Percentiles rank a stretch among this genome's conserved stretches.
phyloP scores from a whole-genome alignment of 208 protist genomes.

The Angomonas deanei region DNA sequence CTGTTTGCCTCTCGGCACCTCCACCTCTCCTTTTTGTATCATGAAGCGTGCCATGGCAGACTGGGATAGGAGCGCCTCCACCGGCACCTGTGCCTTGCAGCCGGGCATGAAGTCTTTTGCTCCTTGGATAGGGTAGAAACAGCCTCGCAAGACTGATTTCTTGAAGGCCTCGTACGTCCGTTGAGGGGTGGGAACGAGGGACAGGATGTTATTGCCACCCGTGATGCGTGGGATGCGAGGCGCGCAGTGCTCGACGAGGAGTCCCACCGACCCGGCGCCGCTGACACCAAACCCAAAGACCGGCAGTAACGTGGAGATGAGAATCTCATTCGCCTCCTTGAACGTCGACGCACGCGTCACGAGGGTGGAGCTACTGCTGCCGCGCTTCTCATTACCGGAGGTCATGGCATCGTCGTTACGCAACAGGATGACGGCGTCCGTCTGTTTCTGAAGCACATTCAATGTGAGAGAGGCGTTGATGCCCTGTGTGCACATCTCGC shows the following conservation, averaged over 20 bases:
- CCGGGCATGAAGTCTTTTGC: constrained; percentile 55
- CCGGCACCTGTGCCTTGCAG: constrained; percentile 39
- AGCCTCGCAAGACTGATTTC: constrained; percentile 32
- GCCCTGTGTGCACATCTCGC: constrained; percentile 74
- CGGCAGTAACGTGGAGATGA: constrained; percentile 68
- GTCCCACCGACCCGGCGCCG: constrained; percentile 17
- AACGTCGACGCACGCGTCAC: constrained; percentile 56
- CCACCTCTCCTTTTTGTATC: background rate
- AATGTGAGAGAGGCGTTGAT: constrained; percentile 76
- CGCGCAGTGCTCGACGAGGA: constrained; percentile 40
- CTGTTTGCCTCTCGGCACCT: background rate
- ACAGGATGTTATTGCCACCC: constrained; percentile 56
- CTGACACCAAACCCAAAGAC: constrained; percentile 51
- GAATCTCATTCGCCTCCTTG: constrained; percentile 76
- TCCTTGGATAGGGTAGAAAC: constrained; percentile 46
- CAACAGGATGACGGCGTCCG: constrained; percentile 65
- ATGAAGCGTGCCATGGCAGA: constrained; percentile 13
- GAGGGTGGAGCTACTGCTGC: constrained; percentile 20
- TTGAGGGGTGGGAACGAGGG: constrained; percentile 69
- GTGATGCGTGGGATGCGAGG: constrained; percentile 17
- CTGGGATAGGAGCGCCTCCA: constrained; percentile 33
- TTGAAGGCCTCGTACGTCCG: constrained; percentile 52
- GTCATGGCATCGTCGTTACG: constrained; percentile 75
- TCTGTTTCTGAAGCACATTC: constrained; percentile 41
- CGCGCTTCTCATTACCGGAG: background rate